Percentiles rank a stretch among this genome's conserved stretches.
These are phyloP conservation scores for Rhizodiscina lignyota DNA, from an alignment of 495 filamentous ascomycete genomes.

Conservation along the genomic window DNA sequence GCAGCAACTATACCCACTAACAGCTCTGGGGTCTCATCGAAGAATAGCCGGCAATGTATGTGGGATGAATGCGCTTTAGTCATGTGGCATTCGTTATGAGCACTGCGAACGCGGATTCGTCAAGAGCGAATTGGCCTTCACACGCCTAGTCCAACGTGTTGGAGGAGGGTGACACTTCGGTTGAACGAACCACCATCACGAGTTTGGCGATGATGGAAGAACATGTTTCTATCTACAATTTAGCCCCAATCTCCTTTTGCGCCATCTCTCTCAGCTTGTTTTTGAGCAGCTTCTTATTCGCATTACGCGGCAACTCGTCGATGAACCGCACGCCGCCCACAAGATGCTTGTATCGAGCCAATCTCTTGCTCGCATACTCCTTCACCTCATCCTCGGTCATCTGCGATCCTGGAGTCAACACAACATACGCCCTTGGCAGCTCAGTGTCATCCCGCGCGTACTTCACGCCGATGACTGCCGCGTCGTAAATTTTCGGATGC, in stretches of 20 bases:
- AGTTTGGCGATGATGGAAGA: too few species aligned
- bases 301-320: conserved; percentile 7
- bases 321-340: conserved; percentile 6
- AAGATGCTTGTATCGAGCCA: conserved; percentile 9
- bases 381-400: neutral
- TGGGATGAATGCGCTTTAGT: too few species aligned
- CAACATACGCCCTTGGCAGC: conserved; percentile 15
- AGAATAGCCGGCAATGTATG: too few species aligned
- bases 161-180: too few species aligned
- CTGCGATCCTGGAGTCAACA: conserved; percentile 3
- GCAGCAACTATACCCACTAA: too few species aligned
- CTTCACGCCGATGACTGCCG: conserved; percentile 12
- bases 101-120: too few species aligned
- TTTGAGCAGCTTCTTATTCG: conserved; percentile 10
- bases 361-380: conserved; percentile 1
- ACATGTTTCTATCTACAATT: too few species aligned
- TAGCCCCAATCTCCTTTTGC: conserved; percentile 3
- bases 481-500: conserved; percentile 6
- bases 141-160: too few species aligned
- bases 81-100: too few species aligned
- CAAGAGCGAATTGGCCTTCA: too few species aligned
- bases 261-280: conserved; percentile 7
- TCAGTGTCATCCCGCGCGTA: conserved; percentile 7
- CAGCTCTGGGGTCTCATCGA: too few species aligned
- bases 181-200: too few species aligned